Evolutionary conservation across 805 yeast genomes (phyloP).

Genomic region (Candida golubevii): DNA sequence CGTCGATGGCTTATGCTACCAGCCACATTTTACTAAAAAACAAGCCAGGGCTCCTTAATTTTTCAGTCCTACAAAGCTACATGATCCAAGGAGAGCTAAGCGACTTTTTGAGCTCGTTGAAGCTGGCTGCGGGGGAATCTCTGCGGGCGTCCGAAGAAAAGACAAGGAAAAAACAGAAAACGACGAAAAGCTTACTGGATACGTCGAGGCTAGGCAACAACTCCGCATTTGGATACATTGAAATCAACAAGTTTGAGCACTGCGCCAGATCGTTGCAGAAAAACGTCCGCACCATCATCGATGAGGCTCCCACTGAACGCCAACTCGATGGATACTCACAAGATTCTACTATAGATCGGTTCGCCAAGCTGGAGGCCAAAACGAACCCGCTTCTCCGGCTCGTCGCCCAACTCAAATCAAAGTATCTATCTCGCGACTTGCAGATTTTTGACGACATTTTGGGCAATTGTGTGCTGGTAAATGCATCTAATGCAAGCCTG

Average conservation of each 20-base stretch:
- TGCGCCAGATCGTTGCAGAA: constrained; percentile 42
- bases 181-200: constrained; percentile 1
- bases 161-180: constrained; percentile 3
- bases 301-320: constrained; percentile 52
- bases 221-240: constrained; percentile 28
- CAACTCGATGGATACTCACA: constrained; percentile 34
- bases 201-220: background rate
- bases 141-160: background rate
- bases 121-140: constrained; percentile 2
- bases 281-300: constrained; percentile 30
- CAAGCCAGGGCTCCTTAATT: too few species aligned
- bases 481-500: background rate
- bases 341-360: constrained; percentile 32
- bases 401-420: constrained; percentile 56
- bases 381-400: constrained; percentile 53
- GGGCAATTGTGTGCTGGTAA: constrained; percentile 23
- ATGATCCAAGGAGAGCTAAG: constrained; percentile 1
- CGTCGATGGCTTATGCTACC: too few species aligned
- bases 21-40: too few species aligned
- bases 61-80: too few species aligned
- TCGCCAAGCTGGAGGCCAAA: constrained; percentile 46
- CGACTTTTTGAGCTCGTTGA: constrained; percentile 1
- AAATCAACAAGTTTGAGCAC: constrained; percentile 37
- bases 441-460: constrained; percentile 53
- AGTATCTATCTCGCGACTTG: constrained; percentile 47